Evolutionary conservation across 805 yeast genomes (phyloP), one percentile per base, ranked within the genome.

Genomic region (Yarrowia sp.): DNA sequence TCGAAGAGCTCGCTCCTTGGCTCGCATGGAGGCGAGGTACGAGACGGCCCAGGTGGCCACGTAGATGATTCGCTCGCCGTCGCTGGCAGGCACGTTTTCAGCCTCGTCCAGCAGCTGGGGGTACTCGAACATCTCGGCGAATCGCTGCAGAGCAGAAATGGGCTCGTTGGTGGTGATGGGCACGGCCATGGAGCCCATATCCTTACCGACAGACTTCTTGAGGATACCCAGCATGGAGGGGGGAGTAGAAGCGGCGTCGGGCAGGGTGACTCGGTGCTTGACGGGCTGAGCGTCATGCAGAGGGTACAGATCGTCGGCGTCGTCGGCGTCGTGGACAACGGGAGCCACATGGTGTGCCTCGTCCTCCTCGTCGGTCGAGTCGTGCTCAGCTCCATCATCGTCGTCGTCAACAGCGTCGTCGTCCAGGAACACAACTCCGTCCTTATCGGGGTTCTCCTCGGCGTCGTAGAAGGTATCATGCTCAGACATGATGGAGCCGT

Each of bases 131-230:
- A 86, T 77, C 76, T 95, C 99, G 0, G 95, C 82, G 72, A 88
- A 85, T 70, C 87, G 85, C 76, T 95, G 97, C 68, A 94, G 80
- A 36, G 90, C 86, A 0, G 96, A 86, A 24, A 94, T 75, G 0
- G 99, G 99, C 77, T 95, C 99, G 78, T 95, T 95, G 67, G 92
- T 85, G 1, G 95, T 87, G 9, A 95, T 97, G 1, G 99, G 99
- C 93, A 94, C 92, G 0, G 97, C 87, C 53, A 93, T 84, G 0
- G 92, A 83, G 14, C 77, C 70, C 68, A 95, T 76, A 76, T 94
- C 98, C 74, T 93, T 94, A 20, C 98, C 98, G 12, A 94, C 95
- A 72, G 92, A 92, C 76, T 93, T 93, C 68, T 97, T 84, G 61
- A 95, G 82, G 72, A 92, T 86, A 0, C 91, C 84, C 67, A 94